A percentile compares a stretch with the other conserved stretches of the same genome.
phyloP scores from a whole-genome alignment of 352 stramenopile genomes.

The Phytophthora capsici region DNA sequence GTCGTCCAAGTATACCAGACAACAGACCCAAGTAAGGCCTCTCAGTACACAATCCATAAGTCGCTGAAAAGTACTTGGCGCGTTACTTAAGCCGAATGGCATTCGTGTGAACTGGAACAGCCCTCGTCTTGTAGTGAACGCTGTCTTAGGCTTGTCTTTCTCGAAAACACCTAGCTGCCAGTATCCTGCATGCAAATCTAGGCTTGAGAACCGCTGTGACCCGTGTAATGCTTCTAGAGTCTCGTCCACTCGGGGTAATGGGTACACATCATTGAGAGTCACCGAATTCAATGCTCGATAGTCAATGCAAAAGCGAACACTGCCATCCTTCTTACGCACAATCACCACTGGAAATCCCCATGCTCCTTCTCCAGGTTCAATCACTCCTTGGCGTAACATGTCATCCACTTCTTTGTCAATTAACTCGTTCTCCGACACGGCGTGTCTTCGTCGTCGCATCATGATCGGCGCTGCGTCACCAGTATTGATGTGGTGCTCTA shows the following conservation, averaged over 20 bases:
- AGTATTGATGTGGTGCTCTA: constrained; percentile 31
- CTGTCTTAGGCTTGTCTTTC: constrained; percentile 27
- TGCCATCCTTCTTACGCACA: constrained; percentile 3
- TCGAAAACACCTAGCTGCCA: not conserved
- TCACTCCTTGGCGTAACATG: constrained; percentile 20
- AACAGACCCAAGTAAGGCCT: constrained; percentile 24
- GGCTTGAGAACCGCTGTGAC: too few species aligned
- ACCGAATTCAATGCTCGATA: constrained; percentile 23
- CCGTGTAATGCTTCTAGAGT: too few species aligned
- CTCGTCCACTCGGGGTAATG: too few species aligned
- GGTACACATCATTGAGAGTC: constrained; percentile 16
- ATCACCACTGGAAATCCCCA: constrained; percentile 35
- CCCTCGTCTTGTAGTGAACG: constrained; percentile 17
- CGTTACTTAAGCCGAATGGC: constrained; percentile 32
- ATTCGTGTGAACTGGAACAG: constrained; percentile 27
- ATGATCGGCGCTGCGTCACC: constrained; percentile 17
- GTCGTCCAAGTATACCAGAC: constrained; percentile 33
- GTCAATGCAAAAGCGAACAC: constrained; percentile 34
- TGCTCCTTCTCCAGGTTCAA: constrained; percentile 16
- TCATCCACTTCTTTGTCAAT: constrained; percentile 21
- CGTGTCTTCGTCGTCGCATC: constrained; percentile 2
- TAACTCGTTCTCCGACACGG: constrained; percentile 11
- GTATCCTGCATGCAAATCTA: too few species aligned
- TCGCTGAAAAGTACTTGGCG: constrained; percentile 26
- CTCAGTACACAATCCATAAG: constrained; percentile 35